These are phyloP conservation scores for Dovyalis caffra DNA, from an alignment of 345 rosid genomes.

Conservation along the genomic window DNA sequence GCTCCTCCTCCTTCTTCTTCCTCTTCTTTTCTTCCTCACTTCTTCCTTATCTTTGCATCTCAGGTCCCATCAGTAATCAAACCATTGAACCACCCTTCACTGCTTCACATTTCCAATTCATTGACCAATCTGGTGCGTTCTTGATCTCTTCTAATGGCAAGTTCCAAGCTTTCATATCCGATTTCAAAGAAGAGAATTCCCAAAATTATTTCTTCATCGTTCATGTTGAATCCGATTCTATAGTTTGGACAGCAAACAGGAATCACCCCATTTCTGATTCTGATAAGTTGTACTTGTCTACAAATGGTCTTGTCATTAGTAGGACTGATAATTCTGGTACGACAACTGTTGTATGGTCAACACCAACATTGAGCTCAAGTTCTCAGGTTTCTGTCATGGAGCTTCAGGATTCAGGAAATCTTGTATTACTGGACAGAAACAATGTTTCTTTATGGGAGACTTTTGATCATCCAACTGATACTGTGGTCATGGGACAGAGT, in stretches of 20 bases:
- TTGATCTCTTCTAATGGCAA: constrained; percentile 15
- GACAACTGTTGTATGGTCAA: constrained; percentile 12
- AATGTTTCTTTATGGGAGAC: constrained; percentile 25
- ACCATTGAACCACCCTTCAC: constrained; percentile 24
- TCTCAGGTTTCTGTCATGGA: constrained; percentile 1
- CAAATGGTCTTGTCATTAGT: constrained; percentile 13
- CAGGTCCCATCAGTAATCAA: background rate
- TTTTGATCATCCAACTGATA: constrained; percentile 24
- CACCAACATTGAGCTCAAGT: background rate
- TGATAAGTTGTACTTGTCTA: constrained; percentile 6
- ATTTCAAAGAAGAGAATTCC: background rate
- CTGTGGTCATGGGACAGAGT: constrained; percentile 19
- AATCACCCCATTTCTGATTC: constrained; percentile 18
- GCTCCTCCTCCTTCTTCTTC: no score
- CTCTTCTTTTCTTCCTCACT: no score
- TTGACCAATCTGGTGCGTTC: constrained; percentile 22
- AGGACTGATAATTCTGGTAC: background rate
- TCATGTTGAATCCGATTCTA: constrained; percentile 11
- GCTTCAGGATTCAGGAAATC: constrained; percentile 28
- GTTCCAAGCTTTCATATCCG: constrained; percentile 17
- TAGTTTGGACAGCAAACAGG: constrained; percentile 27
- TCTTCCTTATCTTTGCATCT: no score
- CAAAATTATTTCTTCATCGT: constrained; percentile 19
- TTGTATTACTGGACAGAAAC: constrained; percentile 15
- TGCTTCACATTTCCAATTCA: constrained; percentile 7